phyloP scores from a whole-genome alignment of 75 land plant species.

The Picea sitchensis region DNA sequence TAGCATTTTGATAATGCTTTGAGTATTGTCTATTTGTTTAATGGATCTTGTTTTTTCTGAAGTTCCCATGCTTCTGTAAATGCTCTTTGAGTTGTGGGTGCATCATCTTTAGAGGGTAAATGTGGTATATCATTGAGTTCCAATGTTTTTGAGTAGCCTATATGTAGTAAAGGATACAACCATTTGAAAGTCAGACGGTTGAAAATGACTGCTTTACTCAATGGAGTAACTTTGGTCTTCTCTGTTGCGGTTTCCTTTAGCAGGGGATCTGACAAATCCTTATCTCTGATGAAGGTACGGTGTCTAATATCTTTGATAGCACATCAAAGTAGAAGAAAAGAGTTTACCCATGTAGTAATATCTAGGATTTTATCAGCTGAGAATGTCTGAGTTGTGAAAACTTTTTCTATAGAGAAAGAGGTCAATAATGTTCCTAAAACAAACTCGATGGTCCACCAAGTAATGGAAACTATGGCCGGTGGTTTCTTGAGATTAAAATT shows the following conservation, averaged over 20 bases:
- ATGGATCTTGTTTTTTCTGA: neutral
- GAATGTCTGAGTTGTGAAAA: neutral
- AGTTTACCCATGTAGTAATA: conserved; percentile 19
- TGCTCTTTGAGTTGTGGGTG: conserved; percentile 17
- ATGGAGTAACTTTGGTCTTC: neutral
- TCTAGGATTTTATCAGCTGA: conserved; percentile 15
- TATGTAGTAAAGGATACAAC: conserved; percentile 47
- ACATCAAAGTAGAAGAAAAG: conserved; percentile 27
- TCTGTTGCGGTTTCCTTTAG: conserved; percentile 9
- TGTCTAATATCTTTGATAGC: conserved; percentile 6
- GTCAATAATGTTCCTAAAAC: conserved; percentile 19
- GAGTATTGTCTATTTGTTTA: conserved; percentile 18
- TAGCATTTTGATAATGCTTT: conserved; percentile 37
- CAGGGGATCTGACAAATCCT: conserved; percentile 24
- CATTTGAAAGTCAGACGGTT: conserved; percentile 57
- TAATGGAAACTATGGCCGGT: conserved; percentile 9
- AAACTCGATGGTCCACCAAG: conserved; percentile 32
- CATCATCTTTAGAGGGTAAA: conserved; percentile 49
- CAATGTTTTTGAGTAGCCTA: conserved; percentile 52
- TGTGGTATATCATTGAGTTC: conserved; percentile 52
- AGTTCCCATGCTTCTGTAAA: conserved; percentile 34
- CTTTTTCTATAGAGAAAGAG: conserved; percentile 3
- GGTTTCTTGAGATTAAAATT: conserved; percentile 16
- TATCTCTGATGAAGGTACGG: neutral
- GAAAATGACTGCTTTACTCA: conserved; percentile 19